Evolutionary conservation across 345 rosid species (phyloP).

Genomic region (Pseudoturritis turrita): DNA sequence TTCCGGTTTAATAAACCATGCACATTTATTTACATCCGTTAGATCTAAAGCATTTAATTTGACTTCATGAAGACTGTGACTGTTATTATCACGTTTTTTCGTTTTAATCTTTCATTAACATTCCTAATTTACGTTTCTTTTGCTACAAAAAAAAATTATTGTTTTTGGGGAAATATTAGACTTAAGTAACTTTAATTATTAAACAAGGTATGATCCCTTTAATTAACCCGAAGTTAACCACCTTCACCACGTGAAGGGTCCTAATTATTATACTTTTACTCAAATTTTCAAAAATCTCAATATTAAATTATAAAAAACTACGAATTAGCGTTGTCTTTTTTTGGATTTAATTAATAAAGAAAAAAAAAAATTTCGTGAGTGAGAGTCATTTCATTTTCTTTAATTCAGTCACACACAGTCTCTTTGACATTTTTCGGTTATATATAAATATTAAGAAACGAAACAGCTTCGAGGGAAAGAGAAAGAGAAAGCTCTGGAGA

Average conservation of each 20-base stretch:
- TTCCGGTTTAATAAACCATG: neutral
- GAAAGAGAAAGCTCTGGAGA: slow-evolving; percentile 5
- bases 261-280: neutral
- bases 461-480: slow-evolving; percentile 8
- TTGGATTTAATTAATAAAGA: neutral
- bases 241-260: slow-evolving; percentile 11
- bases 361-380: neutral
- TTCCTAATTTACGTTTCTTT: slow-evolving; percentile 9
- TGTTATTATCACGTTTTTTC: neutral
- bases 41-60: slow-evolving; percentile 21
- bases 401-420: slow-evolving; percentile 12
- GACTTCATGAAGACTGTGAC: neutral
- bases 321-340: slow-evolving; percentile 6
- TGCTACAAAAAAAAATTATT: neutral
- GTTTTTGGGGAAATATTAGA: neutral
- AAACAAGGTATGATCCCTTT: slow-evolving; percentile 18
- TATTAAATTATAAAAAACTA: neutral
- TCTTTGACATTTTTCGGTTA: slow-evolving; percentile 15
- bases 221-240: slow-evolving; percentile 24
- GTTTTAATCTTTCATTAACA: neutral
- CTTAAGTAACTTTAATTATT: slow-evolving; percentile 10
- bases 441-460: too few relatives aligned
- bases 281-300: neutral
- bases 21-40: neutral
- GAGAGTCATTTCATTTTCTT: slow-evolving; percentile 10